phyloP scores from a whole-genome alignment of 2,329 filamentous ascomycete species.

The Colletotrichum shisoi region DNA sequence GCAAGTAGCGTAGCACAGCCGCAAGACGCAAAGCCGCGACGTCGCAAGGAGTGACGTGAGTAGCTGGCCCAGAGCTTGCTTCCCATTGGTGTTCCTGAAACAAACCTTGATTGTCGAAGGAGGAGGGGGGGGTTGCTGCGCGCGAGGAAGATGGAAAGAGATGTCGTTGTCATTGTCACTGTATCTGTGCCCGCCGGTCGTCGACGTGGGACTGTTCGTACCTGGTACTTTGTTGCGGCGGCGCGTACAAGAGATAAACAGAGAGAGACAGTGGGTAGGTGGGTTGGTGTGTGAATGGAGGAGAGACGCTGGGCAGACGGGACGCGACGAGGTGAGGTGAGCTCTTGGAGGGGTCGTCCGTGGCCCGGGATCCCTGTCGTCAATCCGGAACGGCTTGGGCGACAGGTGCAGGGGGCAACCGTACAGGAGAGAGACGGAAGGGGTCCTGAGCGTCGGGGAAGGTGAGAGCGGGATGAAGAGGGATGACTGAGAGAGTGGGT shows the following conservation, averaged over 20 bases:
- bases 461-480: background rate
- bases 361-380: constrained; percentile 34
- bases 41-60: constrained; percentile 34
- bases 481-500: background rate
- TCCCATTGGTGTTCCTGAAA: constrained; percentile 40
- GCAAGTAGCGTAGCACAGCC: background rate
- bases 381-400: constrained; percentile 37
- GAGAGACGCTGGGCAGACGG: background rate
- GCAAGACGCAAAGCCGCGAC: constrained; percentile 1
- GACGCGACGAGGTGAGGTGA: no score
- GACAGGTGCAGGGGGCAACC: constrained; percentile 36
- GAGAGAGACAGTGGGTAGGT: no score
- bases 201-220: background rate
- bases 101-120: constrained; percentile 33
- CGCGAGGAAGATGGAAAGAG: constrained; percentile 13
- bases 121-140: background rate
- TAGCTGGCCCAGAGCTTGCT: constrained; percentile 35
- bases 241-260: no score
- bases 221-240: background rate
- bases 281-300: no score
- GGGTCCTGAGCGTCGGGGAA: constrained; percentile 4
- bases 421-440: constrained; percentile 12
- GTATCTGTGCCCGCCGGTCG: background rate
- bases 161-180: constrained; percentile 12
- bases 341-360: background rate